A percentile compares a stretch with the other conserved stretches of the same genome.
Evolutionary conservation across 768 basidiomycete genomes (phyloP).

Genomic region (Tubosaeta brunneosetosa): DNA sequence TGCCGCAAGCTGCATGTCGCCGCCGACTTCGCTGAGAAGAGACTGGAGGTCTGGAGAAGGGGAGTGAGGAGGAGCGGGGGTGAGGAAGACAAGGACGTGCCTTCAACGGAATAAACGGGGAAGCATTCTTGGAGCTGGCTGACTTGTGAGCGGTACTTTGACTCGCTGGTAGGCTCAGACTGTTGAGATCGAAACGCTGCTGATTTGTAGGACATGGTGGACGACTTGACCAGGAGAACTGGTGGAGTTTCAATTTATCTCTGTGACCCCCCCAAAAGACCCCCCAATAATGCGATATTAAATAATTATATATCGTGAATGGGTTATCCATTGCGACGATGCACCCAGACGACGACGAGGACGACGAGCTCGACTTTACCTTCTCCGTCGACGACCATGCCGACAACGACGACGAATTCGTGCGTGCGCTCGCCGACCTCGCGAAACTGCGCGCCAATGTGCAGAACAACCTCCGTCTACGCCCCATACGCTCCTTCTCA

Average conservation of each 20-base stretch:
- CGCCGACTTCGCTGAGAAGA: slow-evolving; percentile 60
- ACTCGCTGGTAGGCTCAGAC: slow-evolving; percentile 11
- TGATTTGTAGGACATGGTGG: slow-evolving; percentile 30
- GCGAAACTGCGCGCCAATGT: slow-evolving; percentile 68
- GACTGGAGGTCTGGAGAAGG: slow-evolving; percentile 54
- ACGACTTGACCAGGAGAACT: neutral
- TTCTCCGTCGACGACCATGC: slow-evolving; percentile 27
- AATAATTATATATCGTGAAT: neutral
- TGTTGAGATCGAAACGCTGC: slow-evolving; percentile 25
- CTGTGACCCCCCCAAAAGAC: slow-evolving; percentile 12
- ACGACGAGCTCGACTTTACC: slow-evolving; percentile 23
- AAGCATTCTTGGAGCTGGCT: slow-evolving; percentile 68
- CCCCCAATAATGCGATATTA: neutral
- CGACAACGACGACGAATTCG: slow-evolving; percentile 56
- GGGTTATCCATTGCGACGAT: neutral
- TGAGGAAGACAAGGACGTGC: slow-evolving; percentile 32
- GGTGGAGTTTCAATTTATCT: slow-evolving; percentile 27
- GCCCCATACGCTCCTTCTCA: slow-evolving; percentile 64
- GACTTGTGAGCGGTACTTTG: slow-evolving; percentile 51
- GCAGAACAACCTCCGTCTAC: slow-evolving; percentile 69
- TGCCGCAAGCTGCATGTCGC: slow-evolving; percentile 66
- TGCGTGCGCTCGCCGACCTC: slow-evolving; percentile 62
- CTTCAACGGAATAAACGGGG: slow-evolving; percentile 65
- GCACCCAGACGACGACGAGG: slow-evolving; percentile 1
- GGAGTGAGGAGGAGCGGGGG: slow-evolving; percentile 25